These are phyloP conservation scores for Sugiyamaella floridensis DNA, from an alignment of 805 yeast genomes.

Conservation along the genomic window DNA sequence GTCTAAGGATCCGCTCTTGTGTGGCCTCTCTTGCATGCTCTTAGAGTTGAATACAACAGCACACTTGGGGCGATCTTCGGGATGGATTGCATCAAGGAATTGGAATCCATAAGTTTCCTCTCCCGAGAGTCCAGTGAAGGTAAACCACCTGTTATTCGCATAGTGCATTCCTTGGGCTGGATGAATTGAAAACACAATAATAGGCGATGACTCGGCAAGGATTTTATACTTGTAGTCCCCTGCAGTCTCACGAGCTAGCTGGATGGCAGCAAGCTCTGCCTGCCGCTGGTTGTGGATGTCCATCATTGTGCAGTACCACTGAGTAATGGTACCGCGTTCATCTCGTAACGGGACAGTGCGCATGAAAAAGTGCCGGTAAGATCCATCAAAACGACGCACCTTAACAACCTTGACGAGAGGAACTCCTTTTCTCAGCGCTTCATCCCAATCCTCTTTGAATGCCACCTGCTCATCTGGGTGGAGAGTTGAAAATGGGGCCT, in stretches of 20 bases:
- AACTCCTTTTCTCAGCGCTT: slow-evolving; percentile 24
- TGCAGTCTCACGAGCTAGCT: slow-evolving; percentile 25
- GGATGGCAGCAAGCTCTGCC: slow-evolving; percentile 26
- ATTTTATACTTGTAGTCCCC: slow-evolving; percentile 28
- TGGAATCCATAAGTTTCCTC: slow-evolving; percentile 25
- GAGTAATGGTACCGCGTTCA: slow-evolving; percentile 25
- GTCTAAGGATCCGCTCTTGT: slow-evolving; percentile 10
- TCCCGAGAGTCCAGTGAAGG: slow-evolving; percentile 24
- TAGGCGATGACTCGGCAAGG: slow-evolving; percentile 29
- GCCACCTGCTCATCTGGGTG: slow-evolving; percentile 27
- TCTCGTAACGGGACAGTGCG: slow-evolving; percentile 28
- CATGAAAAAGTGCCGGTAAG: slow-evolving; percentile 25
- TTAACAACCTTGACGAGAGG: slow-evolving; percentile 24
- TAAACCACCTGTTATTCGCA: slow-evolving; percentile 29
- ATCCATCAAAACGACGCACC: slow-evolving; percentile 28
- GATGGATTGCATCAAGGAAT: slow-evolving; percentile 26
- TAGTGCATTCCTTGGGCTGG: slow-evolving; percentile 25
- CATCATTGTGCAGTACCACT: slow-evolving; percentile 31
- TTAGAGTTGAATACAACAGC: slow-evolving; percentile 13
- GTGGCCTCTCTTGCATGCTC: slow-evolving; percentile 6
- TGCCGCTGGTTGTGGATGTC: slow-evolving; percentile 29
- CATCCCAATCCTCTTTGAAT: slow-evolving; percentile 23
- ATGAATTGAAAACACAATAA: slow-evolving; percentile 28
- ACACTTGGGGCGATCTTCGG: slow-evolving; percentile 27
- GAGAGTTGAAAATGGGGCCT: slow-evolving; percentile 17